Evolutionary conservation across 140 eudicot genomes (phyloP).

Genomic region (Anethum foeniculum): DNA sequence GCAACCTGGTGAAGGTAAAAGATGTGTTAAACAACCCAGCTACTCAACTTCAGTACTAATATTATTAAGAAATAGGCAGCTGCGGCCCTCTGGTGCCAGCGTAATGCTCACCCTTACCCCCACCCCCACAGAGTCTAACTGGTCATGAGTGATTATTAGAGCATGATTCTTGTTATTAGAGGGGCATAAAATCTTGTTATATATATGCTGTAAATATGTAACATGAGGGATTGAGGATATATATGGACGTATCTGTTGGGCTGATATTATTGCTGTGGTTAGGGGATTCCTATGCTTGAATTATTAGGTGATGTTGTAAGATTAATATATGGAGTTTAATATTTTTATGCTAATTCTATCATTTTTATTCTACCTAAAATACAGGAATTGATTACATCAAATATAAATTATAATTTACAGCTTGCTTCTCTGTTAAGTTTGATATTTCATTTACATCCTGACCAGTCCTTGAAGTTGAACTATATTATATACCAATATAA

Average conservation of each 20-base stretch:
- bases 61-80: neutral
- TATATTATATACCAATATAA: slow-evolving; percentile 1
- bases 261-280: neutral
- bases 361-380: neutral
- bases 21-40: neutral
- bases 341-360: neutral
- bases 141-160: neutral
- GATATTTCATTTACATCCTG: neutral
- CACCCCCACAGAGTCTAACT: neutral
- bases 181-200: neutral
- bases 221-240: neutral
- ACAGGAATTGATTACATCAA: neutral
- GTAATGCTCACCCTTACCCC: neutral
- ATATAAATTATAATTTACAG: neutral
- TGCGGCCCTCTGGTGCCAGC: neutral
- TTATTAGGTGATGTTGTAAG: neutral
- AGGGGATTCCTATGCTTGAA: neutral
- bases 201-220: neutral
- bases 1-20: neutral
- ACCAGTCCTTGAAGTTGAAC: neutral
- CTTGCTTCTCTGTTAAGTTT: neutral
- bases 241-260: neutral
- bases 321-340: neutral
- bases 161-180: neutral
- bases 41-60: neutral